Percentiles rank a stretch among this genome's conserved stretches.
Conservation (phyloP, 441 rosid species). For the Adansonia gregorii region DNA sequence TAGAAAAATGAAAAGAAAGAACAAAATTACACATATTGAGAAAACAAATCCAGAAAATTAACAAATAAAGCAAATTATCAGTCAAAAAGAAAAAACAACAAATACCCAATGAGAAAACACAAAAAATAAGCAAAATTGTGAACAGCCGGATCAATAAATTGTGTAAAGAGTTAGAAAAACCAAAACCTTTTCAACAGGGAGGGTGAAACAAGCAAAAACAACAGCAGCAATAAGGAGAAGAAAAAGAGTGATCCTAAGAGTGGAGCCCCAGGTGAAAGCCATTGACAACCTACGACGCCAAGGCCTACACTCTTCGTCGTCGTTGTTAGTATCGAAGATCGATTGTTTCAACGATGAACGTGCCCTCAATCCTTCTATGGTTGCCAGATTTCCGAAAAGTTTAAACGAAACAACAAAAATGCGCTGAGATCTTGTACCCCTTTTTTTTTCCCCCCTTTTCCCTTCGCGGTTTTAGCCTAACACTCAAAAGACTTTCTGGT, state of each 20-base stretch:
- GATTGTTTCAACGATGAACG: constrained; percentile 58
- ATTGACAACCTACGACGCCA: constrained; percentile 70
- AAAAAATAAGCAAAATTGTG: neutral
- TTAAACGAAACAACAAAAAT: neutral
- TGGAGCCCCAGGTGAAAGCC: constrained; percentile 84
- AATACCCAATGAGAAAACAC: neutral
- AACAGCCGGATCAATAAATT: constrained; percentile 4
- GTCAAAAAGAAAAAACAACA: neutral
- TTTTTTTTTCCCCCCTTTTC: neutral
- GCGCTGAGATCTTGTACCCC: neutral
- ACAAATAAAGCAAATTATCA: neutral
- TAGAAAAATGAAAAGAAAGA: neutral
- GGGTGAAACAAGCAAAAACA: constrained; percentile 79
- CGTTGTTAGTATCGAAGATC: constrained; percentile 37
- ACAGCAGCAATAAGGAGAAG: constrained; percentile 68
- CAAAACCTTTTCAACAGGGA: constrained; percentile 85
- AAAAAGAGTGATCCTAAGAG: constrained; percentile 68
- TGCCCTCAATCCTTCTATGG: constrained; percentile 57
- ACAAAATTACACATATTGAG: neutral
- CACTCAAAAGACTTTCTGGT: neutral
- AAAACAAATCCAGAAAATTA: neutral
- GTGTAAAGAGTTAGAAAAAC: constrained; percentile 16
- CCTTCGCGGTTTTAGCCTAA: neutral
- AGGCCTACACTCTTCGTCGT: constrained; percentile 54
- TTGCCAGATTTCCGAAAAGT: constrained; percentile 55